Evolutionary conservation across 2,329 filamentous ascomycete species (phyloP).

Genomic region (Venturia nashicola): DNA sequence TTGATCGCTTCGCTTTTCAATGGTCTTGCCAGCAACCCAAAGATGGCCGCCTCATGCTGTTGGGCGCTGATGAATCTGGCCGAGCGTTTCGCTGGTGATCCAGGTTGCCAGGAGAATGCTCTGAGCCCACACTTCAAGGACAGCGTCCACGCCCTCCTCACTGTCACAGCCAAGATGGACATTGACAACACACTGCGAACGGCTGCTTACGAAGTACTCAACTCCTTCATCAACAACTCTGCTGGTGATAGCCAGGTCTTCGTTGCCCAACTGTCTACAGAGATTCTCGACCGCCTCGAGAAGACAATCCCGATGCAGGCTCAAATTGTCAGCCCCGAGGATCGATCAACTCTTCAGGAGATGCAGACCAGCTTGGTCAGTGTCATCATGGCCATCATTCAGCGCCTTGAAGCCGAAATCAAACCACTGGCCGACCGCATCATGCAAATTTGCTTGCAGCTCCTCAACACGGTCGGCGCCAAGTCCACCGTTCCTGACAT

Average conservation of each 20-base stretch:
- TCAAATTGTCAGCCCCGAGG: constrained; percentile 93
- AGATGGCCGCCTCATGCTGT: constrained; percentile 97
- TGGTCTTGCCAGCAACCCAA: constrained; percentile 78
- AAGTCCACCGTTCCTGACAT: constrained; percentile 94
- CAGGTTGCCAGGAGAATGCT: constrained; percentile 65
- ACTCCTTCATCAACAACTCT: constrained; percentile 83
- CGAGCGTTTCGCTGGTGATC: constrained; percentile 84
- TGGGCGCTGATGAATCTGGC: constrained; percentile 98
- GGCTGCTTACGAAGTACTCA: constrained; percentile 92
- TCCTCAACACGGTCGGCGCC: constrained; percentile 61
- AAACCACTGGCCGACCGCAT: constrained; percentile 82
- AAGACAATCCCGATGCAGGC: constrained; percentile 79
- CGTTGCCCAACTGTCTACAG: constrained; percentile 71
- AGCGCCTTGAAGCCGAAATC: constrained; percentile 83
- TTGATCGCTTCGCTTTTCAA: constrained; percentile 83
- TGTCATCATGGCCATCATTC: constrained; percentile 82
- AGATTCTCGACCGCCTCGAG: constrained; percentile 83
- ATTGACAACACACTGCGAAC: constrained; percentile 83
- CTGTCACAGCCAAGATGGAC: constrained; percentile 70
- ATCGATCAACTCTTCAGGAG: constrained; percentile 89
- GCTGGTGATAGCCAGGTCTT: constrained; percentile 73
- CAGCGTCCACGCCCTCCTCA: constrained; percentile 73
- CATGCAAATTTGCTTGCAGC: constrained; percentile 77
- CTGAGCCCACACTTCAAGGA: constrained; percentile 88
- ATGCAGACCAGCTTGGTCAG: constrained; percentile 94